Percentiles rank a stretch among this genome's conserved stretches.
phyloP scores from a whole-genome alignment of 768 basidiomycete genomes.

The Auriculariales sp. region DNA sequence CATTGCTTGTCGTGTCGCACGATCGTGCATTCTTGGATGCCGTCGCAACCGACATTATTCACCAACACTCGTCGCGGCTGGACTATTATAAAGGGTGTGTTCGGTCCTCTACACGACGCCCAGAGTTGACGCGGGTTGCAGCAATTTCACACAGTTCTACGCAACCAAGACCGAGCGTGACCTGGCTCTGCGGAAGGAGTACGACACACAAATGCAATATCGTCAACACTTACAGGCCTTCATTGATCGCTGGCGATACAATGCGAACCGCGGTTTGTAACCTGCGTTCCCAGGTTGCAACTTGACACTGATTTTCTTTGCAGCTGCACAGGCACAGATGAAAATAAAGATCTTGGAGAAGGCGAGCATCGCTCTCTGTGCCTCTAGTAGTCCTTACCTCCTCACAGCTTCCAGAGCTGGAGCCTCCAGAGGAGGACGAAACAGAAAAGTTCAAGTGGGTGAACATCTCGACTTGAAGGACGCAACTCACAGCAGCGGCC shows the following conservation, averaged over 20 bases:
- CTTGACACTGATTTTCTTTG: background rate
- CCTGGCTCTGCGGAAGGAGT: slow-evolving; percentile 82
- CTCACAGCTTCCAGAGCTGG: slow-evolving; percentile 69
- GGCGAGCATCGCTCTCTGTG: slow-evolving; percentile 19
- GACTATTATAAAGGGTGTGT: slow-evolving; percentile 93
- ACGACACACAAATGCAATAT: slow-evolving; percentile 92
- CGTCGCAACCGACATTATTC: slow-evolving; percentile 96
- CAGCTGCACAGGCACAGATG: slow-evolving; percentile 77
- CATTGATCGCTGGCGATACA: slow-evolving; percentile 97
- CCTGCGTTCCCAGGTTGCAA: slow-evolving; percentile 2
- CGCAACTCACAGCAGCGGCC: background rate
- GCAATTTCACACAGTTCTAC: slow-evolving; percentile 97
- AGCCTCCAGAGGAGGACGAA: slow-evolving; percentile 87
- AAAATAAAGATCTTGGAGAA: slow-evolving; percentile 65
- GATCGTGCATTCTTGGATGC: slow-evolving; percentile 97
- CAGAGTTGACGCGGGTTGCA: slow-evolving; percentile 15
- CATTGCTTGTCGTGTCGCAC: slow-evolving; percentile 92
- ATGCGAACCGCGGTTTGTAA: slow-evolving; percentile 71
- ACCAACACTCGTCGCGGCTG: slow-evolving; percentile 81
- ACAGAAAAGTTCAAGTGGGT: slow-evolving; percentile 78
- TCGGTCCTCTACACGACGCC: background rate
- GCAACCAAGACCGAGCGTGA: slow-evolving; percentile 95
- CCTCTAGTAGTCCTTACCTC: background rate
- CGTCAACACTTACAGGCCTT: slow-evolving; percentile 92
- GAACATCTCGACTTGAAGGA: background rate